These are phyloP conservation scores for Claviceps sp. DNA, from an alignment of 2,329 filamentous ascomycete genomes.

Conservation along the genomic window DNA sequence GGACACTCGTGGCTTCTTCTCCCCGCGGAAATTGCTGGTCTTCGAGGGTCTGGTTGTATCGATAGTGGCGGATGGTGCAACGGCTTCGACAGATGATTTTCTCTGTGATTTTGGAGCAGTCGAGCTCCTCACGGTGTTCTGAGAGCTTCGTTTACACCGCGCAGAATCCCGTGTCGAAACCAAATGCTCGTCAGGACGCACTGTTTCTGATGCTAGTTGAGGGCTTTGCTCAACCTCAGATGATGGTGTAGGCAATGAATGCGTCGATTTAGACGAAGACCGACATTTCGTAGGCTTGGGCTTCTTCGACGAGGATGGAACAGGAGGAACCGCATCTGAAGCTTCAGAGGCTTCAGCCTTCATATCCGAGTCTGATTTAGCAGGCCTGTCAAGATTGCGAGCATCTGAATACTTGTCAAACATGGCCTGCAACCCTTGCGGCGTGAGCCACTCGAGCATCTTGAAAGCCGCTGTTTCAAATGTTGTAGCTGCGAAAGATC, in stretches of 20 bases:
- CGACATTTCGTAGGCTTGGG: background rate
- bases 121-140: conserved; percentile 10
- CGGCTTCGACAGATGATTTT: conserved; percentile 19
- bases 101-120: conserved; percentile 17
- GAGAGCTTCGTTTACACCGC: conserved; percentile 9
- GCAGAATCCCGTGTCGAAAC: conserved; percentile 4
- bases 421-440: conserved; percentile 38
- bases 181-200: conserved; percentile 3
- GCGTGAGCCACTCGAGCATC: conserved; percentile 59
- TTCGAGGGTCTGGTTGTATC: conserved; percentile 20
- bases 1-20: conserved; percentile 21
- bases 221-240: background rate
- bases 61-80: conserved; percentile 11
- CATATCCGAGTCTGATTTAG: background rate
- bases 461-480: conserved; percentile 55
- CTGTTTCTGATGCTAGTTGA: background rate
- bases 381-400: conserved; percentile 5
- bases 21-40: conserved; percentile 18
- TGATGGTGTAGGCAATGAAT: background rate
- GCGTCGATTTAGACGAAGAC: conserved; percentile 3
- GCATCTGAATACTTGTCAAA: conserved; percentile 20
- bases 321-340: background rate
- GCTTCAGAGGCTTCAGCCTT: background rate
- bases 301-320: background rate
- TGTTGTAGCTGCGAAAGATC: conserved; percentile 48